Percentiles rank a stretch among this genome's conserved stretches.
These are phyloP conservation scores for Pseudozyma flocculosa DNA, from an alignment of 1,284 basidiomycete genomes.

Conservation along the genomic window DNA sequence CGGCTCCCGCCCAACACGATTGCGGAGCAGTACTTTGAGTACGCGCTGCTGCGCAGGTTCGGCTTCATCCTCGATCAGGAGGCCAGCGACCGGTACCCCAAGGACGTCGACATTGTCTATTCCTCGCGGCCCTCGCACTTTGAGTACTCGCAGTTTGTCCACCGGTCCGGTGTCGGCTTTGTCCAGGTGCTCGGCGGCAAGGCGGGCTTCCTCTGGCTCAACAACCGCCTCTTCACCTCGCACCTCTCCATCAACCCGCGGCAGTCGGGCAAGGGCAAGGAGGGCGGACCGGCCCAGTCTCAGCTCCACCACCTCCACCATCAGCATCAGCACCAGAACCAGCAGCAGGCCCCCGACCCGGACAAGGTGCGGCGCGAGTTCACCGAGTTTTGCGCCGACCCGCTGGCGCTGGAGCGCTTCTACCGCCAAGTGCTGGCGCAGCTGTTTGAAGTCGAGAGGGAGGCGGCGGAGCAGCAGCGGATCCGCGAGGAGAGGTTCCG, in stretches of 20 bases:
- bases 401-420: constrained; percentile 36
- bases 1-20: constrained; percentile 32
- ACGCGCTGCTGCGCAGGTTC: constrained; percentile 45
- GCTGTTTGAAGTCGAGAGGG: constrained; percentile 24
- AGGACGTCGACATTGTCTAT: constrained; percentile 46
- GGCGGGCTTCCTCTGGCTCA: constrained; percentile 56
- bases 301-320: not conserved
- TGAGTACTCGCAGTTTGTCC: constrained; percentile 55
- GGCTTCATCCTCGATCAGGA: constrained; percentile 57
- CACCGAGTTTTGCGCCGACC: constrained; percentile 39
- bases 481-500: constrained; percentile 10
- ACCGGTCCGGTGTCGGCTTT: constrained; percentile 52
- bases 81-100: constrained; percentile 39
- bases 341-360: constrained; percentile 27
- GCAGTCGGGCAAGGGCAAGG: not conserved
- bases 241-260: constrained; percentile 16
- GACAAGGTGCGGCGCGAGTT: constrained; percentile 41
- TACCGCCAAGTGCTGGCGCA: constrained; percentile 34
- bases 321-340: not conserved
- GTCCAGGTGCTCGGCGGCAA: constrained; percentile 52
- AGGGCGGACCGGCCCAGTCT: not conserved
- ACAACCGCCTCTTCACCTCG: constrained; percentile 51
- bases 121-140: constrained; percentile 52
- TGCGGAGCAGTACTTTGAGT: constrained; percentile 51
- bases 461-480: constrained; percentile 10